phyloP scores from a whole-genome alignment of 148 eudicot genomes.

The Persicaria maculosa region DNA sequence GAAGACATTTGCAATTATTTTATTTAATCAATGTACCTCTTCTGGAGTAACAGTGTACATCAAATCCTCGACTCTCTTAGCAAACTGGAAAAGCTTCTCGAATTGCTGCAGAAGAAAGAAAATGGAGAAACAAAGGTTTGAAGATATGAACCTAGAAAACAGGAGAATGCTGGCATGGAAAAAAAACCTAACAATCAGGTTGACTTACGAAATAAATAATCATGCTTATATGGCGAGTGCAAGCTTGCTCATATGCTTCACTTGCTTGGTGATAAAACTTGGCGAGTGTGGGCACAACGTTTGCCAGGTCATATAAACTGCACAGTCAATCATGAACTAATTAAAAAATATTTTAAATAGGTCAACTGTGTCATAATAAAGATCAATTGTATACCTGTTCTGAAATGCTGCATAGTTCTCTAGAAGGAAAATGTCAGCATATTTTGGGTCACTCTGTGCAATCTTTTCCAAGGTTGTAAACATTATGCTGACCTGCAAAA shows the following conservation, averaged over 20 bases:
- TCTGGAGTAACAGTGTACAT: constrained; percentile 80
- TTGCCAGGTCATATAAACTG: constrained; percentile 95
- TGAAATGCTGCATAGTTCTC: constrained; percentile 99
- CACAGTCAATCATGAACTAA: constrained; percentile 19
- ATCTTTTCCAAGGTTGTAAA: constrained; percentile 91
- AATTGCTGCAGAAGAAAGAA: constrained; percentile 58
- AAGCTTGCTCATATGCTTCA: constrained; percentile 93
- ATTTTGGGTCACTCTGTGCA: constrained; percentile 70
- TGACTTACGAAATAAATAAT: constrained; percentile 76
- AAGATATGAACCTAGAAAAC: neutral
- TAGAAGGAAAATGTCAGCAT: constrained; percentile 72
- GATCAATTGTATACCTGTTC: constrained; percentile 51
- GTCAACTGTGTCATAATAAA: constrained; percentile 11
- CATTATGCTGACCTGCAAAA: constrained; percentile 76
- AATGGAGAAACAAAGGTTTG: constrained; percentile 3
- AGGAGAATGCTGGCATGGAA: neutral
- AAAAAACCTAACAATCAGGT: neutral
- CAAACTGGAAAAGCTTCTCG: constrained; percentile 89
- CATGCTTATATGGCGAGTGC: constrained; percentile 78
- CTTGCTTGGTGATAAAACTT: constrained; percentile 98
- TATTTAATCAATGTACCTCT: constrained; percentile 51
- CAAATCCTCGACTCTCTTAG: constrained; percentile 84
- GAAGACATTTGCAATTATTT: neutral
- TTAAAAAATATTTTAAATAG: neutral
- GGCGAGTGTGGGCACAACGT: constrained; percentile 82